A percentile compares a stretch with the other conserved stretches of the same genome.
phyloP scores from a whole-genome alignment of 2,329 filamentous ascomycete genomes.

The Remersonia thermophila region DNA sequence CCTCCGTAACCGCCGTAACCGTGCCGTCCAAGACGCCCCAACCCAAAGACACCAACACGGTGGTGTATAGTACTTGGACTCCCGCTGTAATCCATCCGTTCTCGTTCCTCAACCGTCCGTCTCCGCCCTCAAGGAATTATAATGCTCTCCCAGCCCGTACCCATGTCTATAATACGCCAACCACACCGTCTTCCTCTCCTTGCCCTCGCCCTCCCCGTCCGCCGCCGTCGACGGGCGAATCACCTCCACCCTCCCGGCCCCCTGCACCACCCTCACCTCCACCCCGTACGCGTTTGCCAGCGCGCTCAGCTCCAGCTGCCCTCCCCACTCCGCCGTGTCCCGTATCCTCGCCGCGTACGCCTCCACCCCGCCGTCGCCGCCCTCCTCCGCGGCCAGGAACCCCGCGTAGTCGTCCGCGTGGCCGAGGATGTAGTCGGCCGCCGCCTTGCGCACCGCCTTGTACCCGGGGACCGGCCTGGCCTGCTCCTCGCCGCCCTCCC shows the following conservation, averaged over 20 bases:
- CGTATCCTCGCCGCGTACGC: conserved; percentile 64
- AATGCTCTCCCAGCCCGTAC: conserved; percentile 92
- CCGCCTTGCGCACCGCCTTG: conserved; percentile 53
- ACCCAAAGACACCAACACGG: no score
- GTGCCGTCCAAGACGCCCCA: no score
- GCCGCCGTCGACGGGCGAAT: no score
- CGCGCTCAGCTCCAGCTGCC: conserved; percentile 78
- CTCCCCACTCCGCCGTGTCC: conserved; percentile 91
- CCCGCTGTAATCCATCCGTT: no score
- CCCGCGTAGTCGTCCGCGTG: conserved; percentile 73
- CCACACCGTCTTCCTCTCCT: conserved; percentile 56
- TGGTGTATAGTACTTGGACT: no score
- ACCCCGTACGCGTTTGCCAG: conserved; percentile 70
- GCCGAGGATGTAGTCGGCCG: conserved; percentile 63
- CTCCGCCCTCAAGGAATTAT: conserved; percentile 64
- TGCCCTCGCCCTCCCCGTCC: conserved; percentile 29
- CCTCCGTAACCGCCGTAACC: no score
- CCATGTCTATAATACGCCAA: conserved; percentile 90
- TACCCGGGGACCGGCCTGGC: conserved; percentile 36
- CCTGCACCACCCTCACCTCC: conserved; percentile 74
- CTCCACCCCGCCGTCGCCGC: conserved; percentile 30
- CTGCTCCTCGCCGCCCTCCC: conserved; percentile 19
- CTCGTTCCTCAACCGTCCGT: not conserved
- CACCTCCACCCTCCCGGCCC: conserved; percentile 69
- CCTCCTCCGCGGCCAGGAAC: conserved; percentile 65